Percentiles rank a stretch among this genome's conserved stretches.
These are phyloP conservation scores for Sugiyamaella pinicola DNA, from an alignment of 1,139 yeast species.

Conservation along the genomic window DNA sequence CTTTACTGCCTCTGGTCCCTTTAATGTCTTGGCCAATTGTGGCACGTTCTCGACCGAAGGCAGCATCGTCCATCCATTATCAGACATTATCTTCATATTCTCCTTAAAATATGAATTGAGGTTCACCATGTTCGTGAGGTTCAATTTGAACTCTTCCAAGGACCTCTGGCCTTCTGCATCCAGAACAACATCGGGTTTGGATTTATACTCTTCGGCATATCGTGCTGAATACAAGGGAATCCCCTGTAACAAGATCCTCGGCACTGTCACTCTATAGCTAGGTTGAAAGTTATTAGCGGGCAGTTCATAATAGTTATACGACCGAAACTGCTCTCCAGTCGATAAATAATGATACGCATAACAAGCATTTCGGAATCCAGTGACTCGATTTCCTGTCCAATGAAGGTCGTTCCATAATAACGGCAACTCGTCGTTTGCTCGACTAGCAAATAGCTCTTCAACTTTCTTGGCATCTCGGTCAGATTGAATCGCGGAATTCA, in stretches of 20 bases:
- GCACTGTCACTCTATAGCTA: constrained; percentile 9
- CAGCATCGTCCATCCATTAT: constrained; percentile 10
- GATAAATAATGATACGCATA: constrained; percentile 17
- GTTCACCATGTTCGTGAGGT: constrained; percentile 15
- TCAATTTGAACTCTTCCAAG: constrained; percentile 14
- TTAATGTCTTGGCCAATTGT: background rate
- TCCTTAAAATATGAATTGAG: constrained; percentile 10
- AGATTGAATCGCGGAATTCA: constrained; percentile 11
- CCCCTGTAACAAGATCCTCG: constrained; percentile 11
- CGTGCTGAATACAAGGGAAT: constrained; percentile 16
- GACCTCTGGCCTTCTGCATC: constrained; percentile 15
- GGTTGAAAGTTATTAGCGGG: constrained; percentile 12
- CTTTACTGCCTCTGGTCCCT: constrained; percentile 1
- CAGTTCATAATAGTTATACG: constrained; percentile 10
- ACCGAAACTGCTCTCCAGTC: constrained; percentile 11
- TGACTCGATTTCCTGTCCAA: constrained; percentile 19
- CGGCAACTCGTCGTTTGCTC: constrained; percentile 16
- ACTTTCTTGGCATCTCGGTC: constrained; percentile 5
- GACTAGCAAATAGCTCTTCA: constrained; percentile 3
- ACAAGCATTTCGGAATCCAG: constrained; percentile 17
- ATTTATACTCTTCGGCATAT: constrained; percentile 11
- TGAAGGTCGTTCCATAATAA: constrained; percentile 18
- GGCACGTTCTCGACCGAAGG: constrained; percentile 13
- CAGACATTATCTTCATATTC: constrained; percentile 8
- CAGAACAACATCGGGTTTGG: constrained; percentile 11